A percentile compares a stretch with the other conserved stretches of the same genome.
phyloP scores from a whole-genome alignment of 768 basidiomycete genomes.

The Panus rudis region DNA sequence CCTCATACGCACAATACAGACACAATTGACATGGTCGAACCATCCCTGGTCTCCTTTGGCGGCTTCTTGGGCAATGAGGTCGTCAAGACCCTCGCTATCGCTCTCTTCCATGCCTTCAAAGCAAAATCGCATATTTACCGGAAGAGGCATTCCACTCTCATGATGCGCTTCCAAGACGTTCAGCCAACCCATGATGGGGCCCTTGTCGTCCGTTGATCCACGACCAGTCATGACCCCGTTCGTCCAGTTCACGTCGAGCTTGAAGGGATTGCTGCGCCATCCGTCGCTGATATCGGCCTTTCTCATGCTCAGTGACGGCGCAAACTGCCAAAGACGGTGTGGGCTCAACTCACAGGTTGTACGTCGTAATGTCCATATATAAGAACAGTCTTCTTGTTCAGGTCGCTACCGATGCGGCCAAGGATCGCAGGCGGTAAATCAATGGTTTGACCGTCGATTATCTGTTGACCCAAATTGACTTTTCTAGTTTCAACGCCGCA shows the following conservation, averaged over 20 bases:
- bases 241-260: slow-evolving; percentile 47
- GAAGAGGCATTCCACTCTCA: slow-evolving; percentile 58
- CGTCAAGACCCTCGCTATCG: slow-evolving; percentile 86
- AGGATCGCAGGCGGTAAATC: slow-evolving; percentile 74
- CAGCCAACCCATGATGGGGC: slow-evolving; percentile 83
- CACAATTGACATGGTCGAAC: slow-evolving; percentile 85
- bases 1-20: slow-evolving; percentile 95
- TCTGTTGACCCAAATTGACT: slow-evolving; percentile 67
- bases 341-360: slow-evolving; percentile 63
- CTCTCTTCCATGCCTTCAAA: slow-evolving; percentile 99
- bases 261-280: slow-evolving; percentile 85
- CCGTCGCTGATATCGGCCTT: slow-evolving; percentile 58
- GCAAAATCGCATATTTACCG: slow-evolving; percentile 86
- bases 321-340: background rate
- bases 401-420: slow-evolving; percentile 70
- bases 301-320: background rate
- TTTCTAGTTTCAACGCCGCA: slow-evolving; percentile 69
- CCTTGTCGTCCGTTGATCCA: slow-evolving; percentile 88
- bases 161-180: slow-evolving; percentile 85
- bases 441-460: slow-evolving; percentile 56
- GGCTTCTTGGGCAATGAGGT: slow-evolving; percentile 72
- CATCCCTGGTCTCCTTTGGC: slow-evolving; percentile 57
- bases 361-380: slow-evolving; percentile 93
- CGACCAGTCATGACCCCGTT: slow-evolving; percentile 70
- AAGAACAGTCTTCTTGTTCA: slow-evolving; percentile 82